These are phyloP conservation scores for Cercophora newfieldiana DNA, from an alignment of 495 filamentous ascomycete species.

Conservation along the genomic window DNA sequence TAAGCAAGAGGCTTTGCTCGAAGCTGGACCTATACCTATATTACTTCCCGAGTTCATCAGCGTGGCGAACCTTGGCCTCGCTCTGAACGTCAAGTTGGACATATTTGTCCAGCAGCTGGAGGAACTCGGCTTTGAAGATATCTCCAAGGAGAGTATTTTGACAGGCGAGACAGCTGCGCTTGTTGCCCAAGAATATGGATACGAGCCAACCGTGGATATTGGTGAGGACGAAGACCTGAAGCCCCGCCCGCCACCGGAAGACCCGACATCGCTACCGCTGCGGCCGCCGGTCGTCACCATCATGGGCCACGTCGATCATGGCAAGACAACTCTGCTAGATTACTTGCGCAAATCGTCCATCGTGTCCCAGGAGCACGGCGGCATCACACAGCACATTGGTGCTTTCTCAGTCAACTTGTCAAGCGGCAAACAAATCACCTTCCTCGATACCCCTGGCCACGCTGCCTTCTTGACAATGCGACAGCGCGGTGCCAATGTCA, in stretches of 20 bases:
- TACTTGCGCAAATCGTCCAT: constrained; percentile 92
- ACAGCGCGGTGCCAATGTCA: constrained; percentile 91
- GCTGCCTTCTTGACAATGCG: constrained; percentile 95
- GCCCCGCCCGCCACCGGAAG: constrained; percentile 68
- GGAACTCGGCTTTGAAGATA: constrained; percentile 80
- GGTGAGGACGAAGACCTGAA: constrained; percentile 68
- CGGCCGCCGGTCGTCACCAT: constrained; percentile 96
- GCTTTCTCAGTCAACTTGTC: constrained; percentile 94
- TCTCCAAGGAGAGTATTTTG: constrained; percentile 75
- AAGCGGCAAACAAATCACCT: constrained; percentile 84
- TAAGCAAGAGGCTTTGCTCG: constrained; percentile 32
- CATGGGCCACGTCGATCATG: constrained; percentile 99
- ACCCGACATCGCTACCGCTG: constrained; percentile 65
- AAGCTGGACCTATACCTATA: constrained; percentile 49
- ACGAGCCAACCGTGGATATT: constrained; percentile 79
- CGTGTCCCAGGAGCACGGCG: constrained; percentile 87
- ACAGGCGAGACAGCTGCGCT: constrained; percentile 88
- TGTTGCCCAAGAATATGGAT: constrained; percentile 90
- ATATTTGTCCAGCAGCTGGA: constrained; percentile 74
- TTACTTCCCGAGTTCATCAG: constrained; percentile 89
- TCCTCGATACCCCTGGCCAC: constrained; percentile 96
- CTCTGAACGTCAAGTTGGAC: constrained; percentile 67
- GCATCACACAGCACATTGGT: constrained; percentile 98
- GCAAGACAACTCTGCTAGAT: constrained; percentile 95
- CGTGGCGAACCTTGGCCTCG: constrained; percentile 77